Percentiles rank a stretch among this genome's conserved stretches.
Conservation (phyloP, 1,139 yeast genomes). For the Candida gigantensis region DNA sequence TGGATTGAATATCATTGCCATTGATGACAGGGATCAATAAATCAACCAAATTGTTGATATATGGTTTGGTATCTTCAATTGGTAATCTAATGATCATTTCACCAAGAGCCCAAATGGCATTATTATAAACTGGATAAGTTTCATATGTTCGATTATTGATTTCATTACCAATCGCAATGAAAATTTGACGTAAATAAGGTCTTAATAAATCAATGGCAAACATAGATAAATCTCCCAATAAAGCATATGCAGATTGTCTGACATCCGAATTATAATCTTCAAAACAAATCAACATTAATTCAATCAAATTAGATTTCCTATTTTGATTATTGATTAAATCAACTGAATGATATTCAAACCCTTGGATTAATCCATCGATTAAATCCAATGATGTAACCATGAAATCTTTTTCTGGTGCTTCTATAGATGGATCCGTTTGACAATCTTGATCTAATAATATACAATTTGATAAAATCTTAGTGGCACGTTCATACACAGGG, state of each 20-base stretch:
- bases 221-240: constrained; percentile 84
- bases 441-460: constrained; percentile 68
- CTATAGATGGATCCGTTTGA: constrained; percentile 65
- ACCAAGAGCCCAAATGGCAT: constrained; percentile 94
- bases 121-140: constrained; percentile 71
- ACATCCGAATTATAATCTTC: constrained; percentile 82
- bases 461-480: constrained; percentile 66
- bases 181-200: constrained; percentile 58
- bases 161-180: constrained; percentile 70
- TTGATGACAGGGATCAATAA: constrained; percentile 66
- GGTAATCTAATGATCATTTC: constrained; percentile 70
- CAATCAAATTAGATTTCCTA: constrained; percentile 50
- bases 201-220: constrained; percentile 56
- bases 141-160: constrained; percentile 51
- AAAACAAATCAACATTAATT: constrained; percentile 66
- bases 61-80: constrained; percentile 55
- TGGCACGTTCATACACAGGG: constrained; percentile 82
- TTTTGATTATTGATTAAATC: constrained; percentile 54
- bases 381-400: constrained; percentile 86
- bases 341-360: constrained; percentile 65
- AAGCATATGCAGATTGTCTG: constrained; percentile 88
- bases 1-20: constrained; percentile 54
- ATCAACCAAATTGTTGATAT: constrained; percentile 58
- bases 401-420: constrained; percentile 88
- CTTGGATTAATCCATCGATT: constrained; percentile 90